Percentiles rank a stretch among this genome's conserved stretches.
phyloP scores from a whole-genome alignment of 2,329 filamentous ascomycete genomes.

The Escovopsis sp. region DNA sequence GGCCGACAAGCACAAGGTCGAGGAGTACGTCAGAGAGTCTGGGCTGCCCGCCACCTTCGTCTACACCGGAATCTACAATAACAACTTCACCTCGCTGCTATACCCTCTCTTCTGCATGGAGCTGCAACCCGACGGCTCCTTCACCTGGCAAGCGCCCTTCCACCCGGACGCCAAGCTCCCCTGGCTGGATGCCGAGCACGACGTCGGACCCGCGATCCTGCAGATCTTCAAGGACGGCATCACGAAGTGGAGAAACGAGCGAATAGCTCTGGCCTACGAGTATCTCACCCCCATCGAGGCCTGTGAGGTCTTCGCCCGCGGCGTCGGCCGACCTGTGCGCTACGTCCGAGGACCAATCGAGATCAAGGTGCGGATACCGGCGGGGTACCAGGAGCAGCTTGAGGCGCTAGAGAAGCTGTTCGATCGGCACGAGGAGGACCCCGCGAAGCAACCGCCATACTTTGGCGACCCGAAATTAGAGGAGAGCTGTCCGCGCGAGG shows the following conservation, averaged over 20 bases:
- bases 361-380: conserved; percentile 70
- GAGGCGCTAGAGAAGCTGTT: conserved; percentile 51
- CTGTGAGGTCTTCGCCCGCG: conserved; percentile 64
- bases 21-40: conserved; percentile 76
- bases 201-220: conserved; percentile 79
- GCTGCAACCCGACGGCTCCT: conserved; percentile 66
- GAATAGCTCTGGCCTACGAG: conserved; percentile 83
- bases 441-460: conserved; percentile 44
- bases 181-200: conserved; percentile 93
- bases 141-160: conserved; percentile 87
- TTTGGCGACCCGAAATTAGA: conserved; percentile 45
- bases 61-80: conserved; percentile 96
- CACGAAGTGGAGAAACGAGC: conserved; percentile 60
- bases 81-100: conserved; percentile 87
- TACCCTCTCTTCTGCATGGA: conserved; percentile 97
- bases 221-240: conserved; percentile 93
- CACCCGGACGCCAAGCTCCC: conserved; percentile 78
- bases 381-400: conserved; percentile 79
- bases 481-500: conserved; percentile 53
- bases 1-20: conserved; percentile 83
- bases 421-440: conserved; percentile 32
- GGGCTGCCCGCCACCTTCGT: conserved; percentile 80
- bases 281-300: conserved; percentile 71
- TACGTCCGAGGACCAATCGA: conserved; percentile 72
- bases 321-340: conserved; percentile 59